A percentile compares a stretch with the other conserved stretches of the same genome.
Conservation (phyloP, 805 yeast genomes). For the Zygosaccharomyces kombuchaensis region DNA sequence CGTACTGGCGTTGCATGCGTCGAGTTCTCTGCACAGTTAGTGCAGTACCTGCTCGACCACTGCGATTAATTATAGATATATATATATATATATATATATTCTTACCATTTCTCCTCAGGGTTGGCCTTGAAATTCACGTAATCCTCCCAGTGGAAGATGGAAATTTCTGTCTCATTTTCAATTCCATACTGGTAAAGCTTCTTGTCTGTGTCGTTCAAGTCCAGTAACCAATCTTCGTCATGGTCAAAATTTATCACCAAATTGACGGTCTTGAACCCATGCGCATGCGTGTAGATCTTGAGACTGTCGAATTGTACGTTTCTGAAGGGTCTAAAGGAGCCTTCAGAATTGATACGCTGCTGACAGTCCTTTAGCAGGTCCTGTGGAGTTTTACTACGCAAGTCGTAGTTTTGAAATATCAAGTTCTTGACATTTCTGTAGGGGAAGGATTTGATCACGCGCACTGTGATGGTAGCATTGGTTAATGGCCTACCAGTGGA, state of each 20-base stretch:
- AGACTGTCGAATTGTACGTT: slow-evolving; percentile 67
- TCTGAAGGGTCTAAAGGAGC: slow-evolving; percentile 77
- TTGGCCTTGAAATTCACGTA: slow-evolving; percentile 67
- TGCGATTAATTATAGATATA: slow-evolving; percentile 9
- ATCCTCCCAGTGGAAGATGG: slow-evolving; percentile 66
- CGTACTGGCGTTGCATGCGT: slow-evolving; percentile 29
- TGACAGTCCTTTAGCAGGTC: slow-evolving; percentile 54
- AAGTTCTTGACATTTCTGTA: slow-evolving; percentile 81
- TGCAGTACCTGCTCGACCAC: slow-evolving; percentile 18
- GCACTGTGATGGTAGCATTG: slow-evolving; percentile 73
- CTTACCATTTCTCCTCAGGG: slow-evolving; percentile 87
- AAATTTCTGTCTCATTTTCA: slow-evolving; percentile 89
- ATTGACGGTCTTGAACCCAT: slow-evolving; percentile 89
- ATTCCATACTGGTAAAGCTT: slow-evolving; percentile 50
- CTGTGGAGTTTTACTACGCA: slow-evolving; percentile 61
- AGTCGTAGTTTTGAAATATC: slow-evolving; percentile 64
- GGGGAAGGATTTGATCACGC: slow-evolving; percentile 88
- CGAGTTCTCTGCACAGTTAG: slow-evolving; percentile 28
- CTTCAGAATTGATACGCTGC: slow-evolving; percentile 48
- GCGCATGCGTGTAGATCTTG: slow-evolving; percentile 91
- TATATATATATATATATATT: slow-evolving; percentile 4
- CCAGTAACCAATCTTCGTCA: slow-evolving; percentile 64
- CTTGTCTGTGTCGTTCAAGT: slow-evolving; percentile 36
- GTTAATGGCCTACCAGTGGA: slow-evolving; percentile 64
- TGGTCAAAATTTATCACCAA: slow-evolving; percentile 86